Evolutionary conservation across 164 flowering plant genomes (phyloP).

Genomic region (Aristolochia fimbriata): DNA sequence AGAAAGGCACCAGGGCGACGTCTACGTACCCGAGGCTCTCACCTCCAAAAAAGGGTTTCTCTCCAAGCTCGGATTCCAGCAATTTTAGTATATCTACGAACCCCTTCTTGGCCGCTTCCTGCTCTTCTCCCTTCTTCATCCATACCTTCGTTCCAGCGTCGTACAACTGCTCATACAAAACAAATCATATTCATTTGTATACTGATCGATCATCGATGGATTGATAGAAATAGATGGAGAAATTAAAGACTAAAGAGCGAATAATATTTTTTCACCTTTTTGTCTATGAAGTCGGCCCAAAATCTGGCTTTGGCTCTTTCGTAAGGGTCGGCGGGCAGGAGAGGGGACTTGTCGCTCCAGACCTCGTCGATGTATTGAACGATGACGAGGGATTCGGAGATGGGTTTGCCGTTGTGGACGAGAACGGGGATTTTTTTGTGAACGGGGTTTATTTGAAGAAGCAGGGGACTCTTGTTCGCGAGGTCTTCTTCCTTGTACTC

Average conservation of each 20-base stretch:
- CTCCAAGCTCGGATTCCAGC: slow-evolving; percentile 13
- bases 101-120: slow-evolving; percentile 8
- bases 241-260: too few relatives aligned
- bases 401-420: slow-evolving; percentile 13
- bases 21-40: slow-evolving; percentile 12
- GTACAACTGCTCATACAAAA: background rate
- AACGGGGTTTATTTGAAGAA: slow-evolving; percentile 12
- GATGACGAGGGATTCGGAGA: slow-evolving; percentile 16
- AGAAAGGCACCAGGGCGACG: slow-evolving; percentile 4
- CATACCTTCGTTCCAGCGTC: background rate
- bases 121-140: slow-evolving; percentile 13
- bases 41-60: slow-evolving; percentile 13
- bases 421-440: slow-evolving; percentile 18
- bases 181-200: too few relatives aligned
- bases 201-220: background rate
- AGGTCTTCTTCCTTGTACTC: slow-evolving; percentile 18
- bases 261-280: slow-evolving; percentile 4
- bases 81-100: slow-evolving; percentile 8
- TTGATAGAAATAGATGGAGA: too few relatives aligned
- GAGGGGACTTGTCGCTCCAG: slow-evolving; percentile 11
- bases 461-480: slow-evolving; percentile 6
- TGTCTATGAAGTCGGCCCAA: slow-evolving; percentile 16
- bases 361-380: slow-evolving; percentile 16
- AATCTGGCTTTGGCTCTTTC: slow-evolving; percentile 11
- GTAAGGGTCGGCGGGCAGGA: slow-evolving; percentile 13